Conservation (phyloP, 2,329 filamentous ascomycete species). For the Fusarium sp. region DNA sequence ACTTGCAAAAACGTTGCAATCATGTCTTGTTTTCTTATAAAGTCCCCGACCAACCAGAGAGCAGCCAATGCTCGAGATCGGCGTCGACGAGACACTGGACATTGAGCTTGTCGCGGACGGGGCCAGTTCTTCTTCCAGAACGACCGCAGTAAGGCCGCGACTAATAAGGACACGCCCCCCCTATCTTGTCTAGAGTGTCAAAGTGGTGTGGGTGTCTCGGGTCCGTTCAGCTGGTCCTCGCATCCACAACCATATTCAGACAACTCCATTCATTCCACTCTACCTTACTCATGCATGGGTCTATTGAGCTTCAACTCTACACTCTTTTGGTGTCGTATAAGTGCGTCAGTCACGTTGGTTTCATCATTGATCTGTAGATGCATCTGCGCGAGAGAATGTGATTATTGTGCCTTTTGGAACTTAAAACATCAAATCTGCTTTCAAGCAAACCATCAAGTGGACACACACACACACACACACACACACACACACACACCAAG, state of each 20-base stretch:
- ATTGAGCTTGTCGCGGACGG: slow-evolving; percentile 42
- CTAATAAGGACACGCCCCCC: slow-evolving; percentile 43
- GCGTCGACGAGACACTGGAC: slow-evolving; percentile 49
- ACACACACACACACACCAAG: neutral
- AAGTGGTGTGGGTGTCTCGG: slow-evolving; percentile 17
- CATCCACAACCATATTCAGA: slow-evolving; percentile 34
- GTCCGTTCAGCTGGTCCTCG: slow-evolving; percentile 32
- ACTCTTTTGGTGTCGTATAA: slow-evolving; percentile 18
- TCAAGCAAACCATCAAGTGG: neutral
- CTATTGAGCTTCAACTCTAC: slow-evolving; percentile 20
- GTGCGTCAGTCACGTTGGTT: slow-evolving; percentile 5
- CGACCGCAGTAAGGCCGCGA: slow-evolving; percentile 49
- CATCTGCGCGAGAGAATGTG: neutral
- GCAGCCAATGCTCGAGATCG: slow-evolving; percentile 44
- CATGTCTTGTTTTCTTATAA: slow-evolving; percentile 23
- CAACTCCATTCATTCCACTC: slow-evolving; percentile 31
- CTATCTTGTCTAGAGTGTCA: neutral
- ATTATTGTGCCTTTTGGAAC: neutral
- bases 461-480: neutral
- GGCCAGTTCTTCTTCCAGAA: slow-evolving; percentile 39
- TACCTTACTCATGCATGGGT: slow-evolving; percentile 26
- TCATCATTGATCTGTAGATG: neutral
- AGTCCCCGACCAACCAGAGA: slow-evolving; percentile 37
- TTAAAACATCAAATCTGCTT: neutral
- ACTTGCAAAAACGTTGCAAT: neutral